Conservation (phyloP, 805 yeast genomes). For the Kuraishia piskuri region DNA sequence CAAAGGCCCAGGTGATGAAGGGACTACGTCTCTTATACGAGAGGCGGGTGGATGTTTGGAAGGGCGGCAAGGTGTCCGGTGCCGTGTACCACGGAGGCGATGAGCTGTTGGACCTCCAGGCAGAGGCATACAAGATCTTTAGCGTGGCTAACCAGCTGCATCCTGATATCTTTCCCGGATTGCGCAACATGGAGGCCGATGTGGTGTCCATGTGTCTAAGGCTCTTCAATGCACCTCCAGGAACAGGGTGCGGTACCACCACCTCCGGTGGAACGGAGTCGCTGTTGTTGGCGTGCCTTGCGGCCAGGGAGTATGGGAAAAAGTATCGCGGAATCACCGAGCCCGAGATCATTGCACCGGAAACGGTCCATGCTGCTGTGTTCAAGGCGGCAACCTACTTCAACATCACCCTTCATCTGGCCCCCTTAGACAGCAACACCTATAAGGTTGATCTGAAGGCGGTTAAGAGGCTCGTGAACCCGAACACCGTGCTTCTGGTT, state of each 20-base stretch:
- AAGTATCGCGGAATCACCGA: conserved; percentile 46
- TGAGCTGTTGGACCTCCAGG: conserved; percentile 66
- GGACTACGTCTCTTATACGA: conserved; percentile 42
- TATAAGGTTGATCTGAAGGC: conserved; percentile 58
- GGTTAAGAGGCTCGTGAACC: conserved; percentile 58
- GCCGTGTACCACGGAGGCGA: conserved; percentile 95
- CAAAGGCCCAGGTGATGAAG: conserved; percentile 32
- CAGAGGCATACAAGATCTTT: conserved; percentile 65
- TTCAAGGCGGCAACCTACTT: conserved; percentile 90
- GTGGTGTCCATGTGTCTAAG: conserved; percentile 84
- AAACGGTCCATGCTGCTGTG: conserved; percentile 89
- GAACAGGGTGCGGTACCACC: conserved; percentile 63
- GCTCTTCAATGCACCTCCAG: conserved; percentile 63
- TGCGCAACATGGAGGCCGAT: conserved; percentile 93
- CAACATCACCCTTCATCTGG: conserved; percentile 76
- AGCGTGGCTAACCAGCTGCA: conserved; percentile 91
- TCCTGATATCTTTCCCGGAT: conserved; percentile 96
- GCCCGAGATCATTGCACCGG: conserved; percentile 88
- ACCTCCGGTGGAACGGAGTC: conserved; percentile 97
- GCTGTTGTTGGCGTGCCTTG: conserved; percentile 70
- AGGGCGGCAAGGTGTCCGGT: conserved; percentile 80
- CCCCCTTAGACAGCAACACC: conserved; percentile 60
- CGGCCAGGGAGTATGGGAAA: conserved; percentile 76
- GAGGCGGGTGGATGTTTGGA: conserved; percentile 63
- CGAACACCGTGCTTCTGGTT: conserved; percentile 72